Conservation (phyloP, 306 rosid species). For the Parietaria judaica region DNA sequence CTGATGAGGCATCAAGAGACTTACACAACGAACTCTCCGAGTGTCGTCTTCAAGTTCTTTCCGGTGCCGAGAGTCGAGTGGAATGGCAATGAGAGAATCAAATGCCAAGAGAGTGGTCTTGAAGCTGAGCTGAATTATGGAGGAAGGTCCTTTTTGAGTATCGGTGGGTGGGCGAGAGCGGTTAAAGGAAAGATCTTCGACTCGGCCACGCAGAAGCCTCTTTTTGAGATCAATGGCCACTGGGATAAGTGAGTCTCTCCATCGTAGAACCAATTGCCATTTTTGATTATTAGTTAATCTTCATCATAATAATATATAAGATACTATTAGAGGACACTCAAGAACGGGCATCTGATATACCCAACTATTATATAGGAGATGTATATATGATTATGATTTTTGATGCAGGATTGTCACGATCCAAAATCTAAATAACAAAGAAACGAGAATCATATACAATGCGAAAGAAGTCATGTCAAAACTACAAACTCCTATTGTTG, state of each 20-base stretch:
- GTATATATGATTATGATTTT: background rate
- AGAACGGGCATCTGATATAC: too few relatives aligned
- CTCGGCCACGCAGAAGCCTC: conserved; percentile 33
- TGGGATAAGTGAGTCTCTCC: conserved; percentile 62
- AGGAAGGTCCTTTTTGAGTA: conserved; percentile 44
- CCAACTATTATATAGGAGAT: too few relatives aligned
- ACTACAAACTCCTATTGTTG: conserved; percentile 53
- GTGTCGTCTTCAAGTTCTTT: conserved; percentile 50
- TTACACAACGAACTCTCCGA: conserved; percentile 63
- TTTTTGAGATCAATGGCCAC: conserved; percentile 69
- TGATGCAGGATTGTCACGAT: conserved; percentile 41
- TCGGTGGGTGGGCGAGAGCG: conserved; percentile 35
- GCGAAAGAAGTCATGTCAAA: conserved; percentile 64
- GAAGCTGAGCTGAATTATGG: conserved; percentile 52
- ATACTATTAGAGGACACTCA: too few relatives aligned
- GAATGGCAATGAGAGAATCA: conserved; percentile 53
- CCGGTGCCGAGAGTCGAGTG: conserved; percentile 54
- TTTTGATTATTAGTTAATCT: too few relatives aligned
- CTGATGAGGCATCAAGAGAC: conserved; percentile 73
- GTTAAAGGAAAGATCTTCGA: conserved; percentile 61
- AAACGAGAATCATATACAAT: conserved; percentile 46
- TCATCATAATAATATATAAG: too few relatives aligned
- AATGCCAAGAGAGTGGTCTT: conserved; percentile 58
- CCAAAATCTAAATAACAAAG: conserved; percentile 44
- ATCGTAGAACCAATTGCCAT: too few relatives aligned